These are phyloP conservation scores for Quercus aquifolioides DNA, from an alignment of 306 rosid genomes.

Conservation along the genomic window DNA sequence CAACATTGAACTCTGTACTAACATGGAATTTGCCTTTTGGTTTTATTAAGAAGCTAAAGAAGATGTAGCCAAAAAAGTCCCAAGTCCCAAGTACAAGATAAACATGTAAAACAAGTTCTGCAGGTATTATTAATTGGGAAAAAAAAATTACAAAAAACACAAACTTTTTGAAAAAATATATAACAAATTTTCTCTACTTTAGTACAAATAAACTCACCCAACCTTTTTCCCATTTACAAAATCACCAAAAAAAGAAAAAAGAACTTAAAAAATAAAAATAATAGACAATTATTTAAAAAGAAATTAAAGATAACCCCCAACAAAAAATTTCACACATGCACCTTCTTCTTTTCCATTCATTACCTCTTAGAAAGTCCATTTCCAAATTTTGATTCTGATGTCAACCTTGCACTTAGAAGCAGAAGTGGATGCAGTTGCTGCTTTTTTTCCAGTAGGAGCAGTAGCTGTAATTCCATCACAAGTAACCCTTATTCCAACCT, in stretches of 20 bases:
- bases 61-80: not conserved
- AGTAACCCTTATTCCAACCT: constrained; percentile 55
- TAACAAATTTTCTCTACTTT: not conserved
- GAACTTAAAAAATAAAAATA: not conserved
- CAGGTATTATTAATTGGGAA: not conserved
- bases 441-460: constrained; percentile 58
- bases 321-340: constrained; percentile 16
- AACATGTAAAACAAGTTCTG: not conserved
- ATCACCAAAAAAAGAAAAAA: not conserved
- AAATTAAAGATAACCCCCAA: not conserved
- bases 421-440: constrained; percentile 65
- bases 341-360: not conserved
- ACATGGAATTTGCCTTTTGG: too few relatives aligned
- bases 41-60: not conserved
- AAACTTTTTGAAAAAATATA: not conserved
- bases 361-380: constrained; percentile 63
- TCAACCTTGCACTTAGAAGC: constrained; percentile 66
- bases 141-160: not conserved
- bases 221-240: not conserved
- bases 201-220: not conserved
- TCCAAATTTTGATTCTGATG: constrained; percentile 90
- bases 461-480: constrained; percentile 66
- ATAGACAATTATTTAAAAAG: not conserved
- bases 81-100: not conserved
- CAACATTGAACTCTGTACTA: too few relatives aligned